These are phyloP conservation scores for Aspergillus sp. DNA, from an alignment of 2,329 filamentous ascomycete genomes.

Conservation along the genomic window DNA sequence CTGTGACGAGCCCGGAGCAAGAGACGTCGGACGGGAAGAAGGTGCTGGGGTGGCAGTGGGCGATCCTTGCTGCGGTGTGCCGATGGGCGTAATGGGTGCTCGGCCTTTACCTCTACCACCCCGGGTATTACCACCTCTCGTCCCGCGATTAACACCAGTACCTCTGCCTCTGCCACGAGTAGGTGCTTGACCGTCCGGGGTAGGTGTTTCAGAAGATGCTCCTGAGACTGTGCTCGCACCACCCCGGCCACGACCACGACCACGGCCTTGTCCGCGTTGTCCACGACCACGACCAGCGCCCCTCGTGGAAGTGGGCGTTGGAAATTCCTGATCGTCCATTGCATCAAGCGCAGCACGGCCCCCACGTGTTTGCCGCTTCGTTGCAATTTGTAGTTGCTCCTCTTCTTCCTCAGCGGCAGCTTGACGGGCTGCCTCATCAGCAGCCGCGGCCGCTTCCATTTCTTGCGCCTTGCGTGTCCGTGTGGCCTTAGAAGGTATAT, in stretches of 20 bases:
- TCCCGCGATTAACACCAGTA: not conserved
- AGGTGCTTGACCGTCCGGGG: not conserved
- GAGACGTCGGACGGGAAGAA: not conserved
- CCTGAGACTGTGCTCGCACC: constrained; percentile 16
- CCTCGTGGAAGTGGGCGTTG: constrained; percentile 9
- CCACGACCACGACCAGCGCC: constrained; percentile 17
- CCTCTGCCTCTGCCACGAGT: not conserved
- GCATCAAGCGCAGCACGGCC: constrained; percentile 18
- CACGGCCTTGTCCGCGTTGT: constrained; percentile 10
- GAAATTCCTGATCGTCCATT: constrained; percentile 12
- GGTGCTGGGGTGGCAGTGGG: not conserved
- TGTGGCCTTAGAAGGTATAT: constrained; percentile 22
- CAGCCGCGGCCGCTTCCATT: constrained; percentile 23
- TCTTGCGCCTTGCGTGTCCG: constrained; percentile 34
- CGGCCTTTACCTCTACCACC: constrained; percentile 16
- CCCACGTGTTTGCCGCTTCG: constrained; percentile 28
- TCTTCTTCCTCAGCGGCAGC: constrained; percentile 22
- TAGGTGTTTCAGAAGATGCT: constrained; percentile 13
- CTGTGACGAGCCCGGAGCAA: not conserved
- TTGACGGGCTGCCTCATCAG: constrained; percentile 19
- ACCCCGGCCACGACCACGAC: constrained; percentile 26
- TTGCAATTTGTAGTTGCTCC: constrained; percentile 13
- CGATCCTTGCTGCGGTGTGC: constrained; percentile 3
- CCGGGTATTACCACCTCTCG: constrained; percentile 4
- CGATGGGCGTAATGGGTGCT: constrained; percentile 9